Percentiles rank a stretch among this genome's conserved stretches.
These are phyloP conservation scores for Jatropha multifida DNA, from an alignment of 441 rosid species.

Conservation along the genomic window DNA sequence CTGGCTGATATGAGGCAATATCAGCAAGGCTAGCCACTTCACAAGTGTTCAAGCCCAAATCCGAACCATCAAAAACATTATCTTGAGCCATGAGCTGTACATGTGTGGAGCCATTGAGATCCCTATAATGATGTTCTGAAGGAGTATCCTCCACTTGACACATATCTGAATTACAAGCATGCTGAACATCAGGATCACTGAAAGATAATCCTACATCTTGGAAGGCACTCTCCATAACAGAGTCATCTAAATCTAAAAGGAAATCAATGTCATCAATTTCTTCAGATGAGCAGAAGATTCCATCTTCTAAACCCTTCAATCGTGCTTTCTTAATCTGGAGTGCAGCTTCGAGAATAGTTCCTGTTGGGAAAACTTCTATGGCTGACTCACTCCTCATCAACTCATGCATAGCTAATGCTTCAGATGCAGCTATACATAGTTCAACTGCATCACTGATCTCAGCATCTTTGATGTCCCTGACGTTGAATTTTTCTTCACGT, in stretches of 20 bases:
- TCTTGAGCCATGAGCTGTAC: conserved; percentile 22
- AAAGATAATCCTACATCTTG: conserved; percentile 51
- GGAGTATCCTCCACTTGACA: conserved; percentile 56
- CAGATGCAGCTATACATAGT: conserved; percentile 66
- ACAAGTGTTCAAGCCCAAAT: conserved; percentile 19
- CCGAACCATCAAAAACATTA: conserved; percentile 19
- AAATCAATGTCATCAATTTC: conserved; percentile 38
- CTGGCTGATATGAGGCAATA: conserved; percentile 25
- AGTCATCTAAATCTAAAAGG: conserved; percentile 46
- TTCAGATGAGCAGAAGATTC: conserved; percentile 22
- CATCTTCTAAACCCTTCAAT: conserved; percentile 34
- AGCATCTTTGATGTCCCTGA: conserved; percentile 25
- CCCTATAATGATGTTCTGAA: conserved; percentile 23
- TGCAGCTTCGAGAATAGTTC: conserved; percentile 57
- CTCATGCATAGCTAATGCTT: conserved; percentile 61
- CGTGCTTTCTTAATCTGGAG: conserved; percentile 66
- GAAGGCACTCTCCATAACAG: conserved; percentile 46
- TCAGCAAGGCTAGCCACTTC: conserved; percentile 19
- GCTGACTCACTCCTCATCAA: conserved; percentile 37
- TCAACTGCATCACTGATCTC: conserved; percentile 50
- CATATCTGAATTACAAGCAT: conserved; percentile 29
- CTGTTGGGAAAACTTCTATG: conserved; percentile 34
- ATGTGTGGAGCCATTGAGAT: conserved; percentile 22
- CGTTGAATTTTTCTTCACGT: conserved; percentile 18
- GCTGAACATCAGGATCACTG: conserved; percentile 25